A percentile compares a stretch with the other conserved stretches of the same genome.
phyloP scores from a whole-genome alignment of 176 grass and related monocot species.

The Triticum monococcum region DNA sequence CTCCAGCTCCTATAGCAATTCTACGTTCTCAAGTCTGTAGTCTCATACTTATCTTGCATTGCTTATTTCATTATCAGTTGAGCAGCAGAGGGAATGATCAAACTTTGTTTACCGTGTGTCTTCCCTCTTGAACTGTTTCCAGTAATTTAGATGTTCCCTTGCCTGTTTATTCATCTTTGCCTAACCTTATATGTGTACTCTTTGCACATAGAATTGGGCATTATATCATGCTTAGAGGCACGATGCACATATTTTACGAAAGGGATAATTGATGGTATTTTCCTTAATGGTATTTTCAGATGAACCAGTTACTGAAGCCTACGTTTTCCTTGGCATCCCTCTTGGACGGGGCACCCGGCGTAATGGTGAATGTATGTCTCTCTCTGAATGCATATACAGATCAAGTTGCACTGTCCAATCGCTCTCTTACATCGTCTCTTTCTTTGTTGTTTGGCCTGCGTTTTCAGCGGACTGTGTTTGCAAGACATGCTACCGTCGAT shows the following conservation, averaged over 20 bases:
- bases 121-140: neutral
- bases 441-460: neutral
- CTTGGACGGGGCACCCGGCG: neutral
- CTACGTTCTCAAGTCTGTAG: neutral
- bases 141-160: neutral
- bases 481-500: slow-evolving; percentile 3
- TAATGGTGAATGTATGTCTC: neutral
- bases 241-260: neutral
- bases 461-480: neutral
- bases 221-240: neutral
- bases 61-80: neutral
- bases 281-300: neutral
- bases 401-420: neutral
- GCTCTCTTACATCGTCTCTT: neutral
- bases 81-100: neutral
- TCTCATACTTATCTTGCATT: neutral
- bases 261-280: neutral
- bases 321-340: neutral
- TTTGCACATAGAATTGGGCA: neutral
- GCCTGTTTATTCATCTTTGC: neutral
- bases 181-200: neutral
- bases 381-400: neutral
- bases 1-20: neutral
- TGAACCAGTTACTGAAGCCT: slow-evolving; percentile 8
- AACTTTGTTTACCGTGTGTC: neutral